These are phyloP conservation scores for Tulasnella sp. DNA, from an alignment of 768 basidiomycete species.

Conservation along the genomic window DNA sequence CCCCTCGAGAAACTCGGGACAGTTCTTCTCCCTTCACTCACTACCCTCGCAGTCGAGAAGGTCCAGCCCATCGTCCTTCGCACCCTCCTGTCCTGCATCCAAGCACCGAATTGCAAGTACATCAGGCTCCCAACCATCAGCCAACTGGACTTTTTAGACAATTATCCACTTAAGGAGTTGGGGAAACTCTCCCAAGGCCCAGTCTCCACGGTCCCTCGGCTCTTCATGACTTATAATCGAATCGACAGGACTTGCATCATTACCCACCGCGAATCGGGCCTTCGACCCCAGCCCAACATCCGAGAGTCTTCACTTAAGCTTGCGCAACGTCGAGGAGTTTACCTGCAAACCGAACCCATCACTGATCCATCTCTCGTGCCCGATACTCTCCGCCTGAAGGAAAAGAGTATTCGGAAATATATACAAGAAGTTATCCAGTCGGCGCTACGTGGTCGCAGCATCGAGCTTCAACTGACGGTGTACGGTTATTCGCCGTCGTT, in stretches of 20 bases:
- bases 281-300: neutral
- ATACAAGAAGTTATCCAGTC: neutral
- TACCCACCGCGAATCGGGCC: neutral
- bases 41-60: neutral
- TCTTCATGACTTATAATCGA: neutral
- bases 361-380: neutral
- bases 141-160: neutral
- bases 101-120: neutral
- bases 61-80: neutral
- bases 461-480: neutral
- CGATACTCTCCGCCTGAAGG: neutral
- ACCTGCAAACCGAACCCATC: neutral
- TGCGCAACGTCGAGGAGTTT: neutral
- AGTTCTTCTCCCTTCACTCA: neutral
- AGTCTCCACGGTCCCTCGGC: neutral
- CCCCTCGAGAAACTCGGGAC: neutral
- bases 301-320: neutral
- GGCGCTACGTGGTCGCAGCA: neutral
- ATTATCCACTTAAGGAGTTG: neutral
- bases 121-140: neutral
- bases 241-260: neutral
- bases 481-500: no score
- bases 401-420: neutral
- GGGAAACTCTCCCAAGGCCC: neutral
- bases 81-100: neutral